phyloP scores from a whole-genome alignment of 2,329 filamentous ascomycete genomes.

The Didymella exigua region DNA sequence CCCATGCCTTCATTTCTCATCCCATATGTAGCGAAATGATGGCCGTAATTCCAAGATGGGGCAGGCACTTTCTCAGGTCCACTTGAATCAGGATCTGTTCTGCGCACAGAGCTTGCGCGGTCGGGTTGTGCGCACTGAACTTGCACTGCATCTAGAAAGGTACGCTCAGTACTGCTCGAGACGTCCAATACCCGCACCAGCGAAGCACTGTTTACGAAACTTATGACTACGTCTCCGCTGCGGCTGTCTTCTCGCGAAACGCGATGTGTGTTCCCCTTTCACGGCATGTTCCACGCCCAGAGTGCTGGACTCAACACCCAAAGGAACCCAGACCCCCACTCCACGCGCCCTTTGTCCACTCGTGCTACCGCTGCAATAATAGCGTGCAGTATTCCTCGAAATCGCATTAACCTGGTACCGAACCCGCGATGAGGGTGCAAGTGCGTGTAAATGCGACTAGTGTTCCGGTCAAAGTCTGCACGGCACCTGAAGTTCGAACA shows the following conservation, averaged over 20 bases:
- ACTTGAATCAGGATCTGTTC: constrained; percentile 20
- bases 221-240: constrained; percentile 12
- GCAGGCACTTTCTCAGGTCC: constrained; percentile 18
- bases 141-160: constrained; percentile 10
- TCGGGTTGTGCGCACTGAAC: constrained; percentile 4
- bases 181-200: constrained; percentile 12
- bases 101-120: constrained; percentile 12
- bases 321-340: constrained; percentile 19
- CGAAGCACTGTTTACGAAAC: constrained; percentile 8
- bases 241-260: constrained; percentile 20
- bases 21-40: no score
- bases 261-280: constrained; percentile 15
- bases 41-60: constrained; percentile 15
- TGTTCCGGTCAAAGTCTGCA: constrained; percentile 14
- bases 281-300: constrained; percentile 24
- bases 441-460: constrained; percentile 4
- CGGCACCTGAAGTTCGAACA: constrained; percentile 2
- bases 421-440: neutral
- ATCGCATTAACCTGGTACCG: neutral
- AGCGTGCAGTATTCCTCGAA: constrained; percentile 1
- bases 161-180: neutral
- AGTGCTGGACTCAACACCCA: constrained; percentile 21
- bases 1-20: constrained; percentile 38
- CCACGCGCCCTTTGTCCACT: constrained; percentile 20
- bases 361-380: constrained; percentile 9